Percentiles rank a stretch among this genome's conserved stretches.
These are phyloP conservation scores for Claviceps spartinae DNA, from an alignment of 2,329 filamentous ascomycete genomes.

Conservation along the genomic window DNA sequence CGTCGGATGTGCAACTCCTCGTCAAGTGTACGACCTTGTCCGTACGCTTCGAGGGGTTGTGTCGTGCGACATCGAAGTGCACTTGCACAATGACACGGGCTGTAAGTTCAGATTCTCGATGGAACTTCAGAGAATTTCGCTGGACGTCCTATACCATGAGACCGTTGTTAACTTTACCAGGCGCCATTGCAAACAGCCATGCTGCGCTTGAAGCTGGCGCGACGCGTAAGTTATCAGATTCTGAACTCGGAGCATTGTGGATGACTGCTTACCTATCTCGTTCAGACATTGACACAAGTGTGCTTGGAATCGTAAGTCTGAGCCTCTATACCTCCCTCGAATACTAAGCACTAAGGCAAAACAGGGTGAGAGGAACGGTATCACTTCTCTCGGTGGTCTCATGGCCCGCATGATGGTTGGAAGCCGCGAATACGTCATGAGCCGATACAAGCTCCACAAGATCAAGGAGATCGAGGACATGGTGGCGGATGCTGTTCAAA, in stretches of 20 bases:
- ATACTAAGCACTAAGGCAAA: neutral
- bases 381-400: conserved; percentile 9
- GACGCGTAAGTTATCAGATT: conserved; percentile 29
- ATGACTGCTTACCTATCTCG: neutral
- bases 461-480: conserved; percentile 76
- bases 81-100: conserved; percentile 34
- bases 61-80: conserved; percentile 64
- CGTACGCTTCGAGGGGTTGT: conserved; percentile 50
- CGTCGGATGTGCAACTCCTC: conserved; percentile 72
- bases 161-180: conserved; percentile 21
- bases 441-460: conserved; percentile 66
- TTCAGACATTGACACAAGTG: conserved; percentile 6
- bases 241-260: neutral
- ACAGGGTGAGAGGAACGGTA: conserved; percentile 7
- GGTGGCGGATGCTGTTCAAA: conserved; percentile 37
- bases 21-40: conserved; percentile 81
- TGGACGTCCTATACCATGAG: neutral
- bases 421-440: conserved; percentile 8
- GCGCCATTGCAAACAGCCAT: conserved; percentile 77
- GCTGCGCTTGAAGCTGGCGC: conserved; percentile 78
- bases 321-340: neutral
- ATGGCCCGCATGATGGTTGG: conserved; percentile 22
- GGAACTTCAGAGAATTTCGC: neutral
- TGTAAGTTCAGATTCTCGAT: neutral
- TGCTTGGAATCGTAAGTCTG: conserved; percentile 4